Evolutionary conservation across 2,329 filamentous ascomycete species (phyloP).

Genomic region (Knufia fluminis): DNA sequence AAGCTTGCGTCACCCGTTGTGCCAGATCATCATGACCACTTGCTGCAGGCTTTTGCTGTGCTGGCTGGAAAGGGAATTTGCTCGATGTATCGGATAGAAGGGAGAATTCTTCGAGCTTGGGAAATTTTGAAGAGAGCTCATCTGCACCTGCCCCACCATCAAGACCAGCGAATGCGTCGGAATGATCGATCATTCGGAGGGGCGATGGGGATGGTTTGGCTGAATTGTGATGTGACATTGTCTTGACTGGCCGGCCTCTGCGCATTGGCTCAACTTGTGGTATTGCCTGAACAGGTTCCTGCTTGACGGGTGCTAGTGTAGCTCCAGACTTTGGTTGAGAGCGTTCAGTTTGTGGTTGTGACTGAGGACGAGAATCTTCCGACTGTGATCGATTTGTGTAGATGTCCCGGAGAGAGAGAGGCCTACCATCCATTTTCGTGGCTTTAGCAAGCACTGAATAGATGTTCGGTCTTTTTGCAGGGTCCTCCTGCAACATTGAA

Average conservation of each 20-base stretch:
- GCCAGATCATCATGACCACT: conserved; percentile 46
- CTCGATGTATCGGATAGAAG: conserved; percentile 73
- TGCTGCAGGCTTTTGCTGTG: conserved; percentile 39
- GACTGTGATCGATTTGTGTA: conserved; percentile 57
- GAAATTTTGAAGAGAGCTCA: conserved; percentile 77
- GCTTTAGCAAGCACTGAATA: conserved; percentile 84
- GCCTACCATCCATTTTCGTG: conserved; percentile 78
- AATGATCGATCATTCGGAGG: conserved; percentile 53
- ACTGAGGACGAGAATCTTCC: conserved; percentile 53
- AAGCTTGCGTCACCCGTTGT: conserved; percentile 61
- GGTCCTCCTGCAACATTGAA: conserved; percentile 82
- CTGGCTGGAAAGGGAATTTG: conserved; percentile 72
- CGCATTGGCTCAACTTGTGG: conserved; percentile 93
- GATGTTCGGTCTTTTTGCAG: conserved; percentile 74
- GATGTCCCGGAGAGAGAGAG: conserved; percentile 82
- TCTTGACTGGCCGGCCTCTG: conserved; percentile 62
- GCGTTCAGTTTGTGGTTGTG: conserved; percentile 49
- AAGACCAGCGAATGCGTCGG: conserved; percentile 81
- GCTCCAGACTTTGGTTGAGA: conserved; percentile 62
- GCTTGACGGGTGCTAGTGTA: conserved; percentile 61
- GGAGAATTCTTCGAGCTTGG: conserved; percentile 86
- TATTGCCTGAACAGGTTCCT: conserved; percentile 55
- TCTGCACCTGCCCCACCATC: conserved; percentile 62
- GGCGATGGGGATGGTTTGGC: conserved; percentile 59
- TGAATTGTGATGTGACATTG: conserved; percentile 38